Evolutionary conservation across 2,329 filamentous ascomycete genomes (phyloP), one percentile per base, ranked within the genome.

Genomic region (Aspergillus cejpii): DNA sequence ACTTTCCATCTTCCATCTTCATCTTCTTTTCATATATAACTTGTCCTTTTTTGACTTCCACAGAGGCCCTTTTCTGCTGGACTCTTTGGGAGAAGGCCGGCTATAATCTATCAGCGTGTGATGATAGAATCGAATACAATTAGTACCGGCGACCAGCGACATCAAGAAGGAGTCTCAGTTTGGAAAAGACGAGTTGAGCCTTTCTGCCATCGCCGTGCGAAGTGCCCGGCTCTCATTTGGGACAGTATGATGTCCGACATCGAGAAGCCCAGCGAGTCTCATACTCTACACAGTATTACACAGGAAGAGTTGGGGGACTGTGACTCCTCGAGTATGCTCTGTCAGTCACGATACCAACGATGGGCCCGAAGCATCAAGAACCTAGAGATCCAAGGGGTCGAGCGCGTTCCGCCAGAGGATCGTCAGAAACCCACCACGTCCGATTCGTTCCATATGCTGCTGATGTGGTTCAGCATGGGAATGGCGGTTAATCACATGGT

Each of bases 401-500:
- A 58, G 44, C 61, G 53, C 0, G 52, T 64, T 15, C 46, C 59
- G 2, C 23, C 55, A 20, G 55, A 63, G 37, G 55, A 64, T 19
- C 59, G 62, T 14, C 43, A 62, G 31, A 44, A 51, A 14, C 42
- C 57, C 12, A 60, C 53, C 19, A 20, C 55, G 17, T 58, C 58
- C 1, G 53, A 53, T 1, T 54, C 53, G 6, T 50, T 64, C n/a
- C 55, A 63, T 36, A 63, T 64, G 54, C 37, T 62, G 15, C 50
- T 64, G 2, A 62, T 69, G 38, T 69, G 66, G 66, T 65, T 68
- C 37, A 67, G 65, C 29, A 66, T 67, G 55, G 62, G 64, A 14
- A 57, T 70, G 49, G 61, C 63, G 1, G 59, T 63, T 1, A 71
- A 68, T 47, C 72, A 72, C 40, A 62, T 72, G 20, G 58, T 66